Evolutionary conservation across 2,329 filamentous ascomycete species (phyloP).

Genomic region (Biscogniauxia marginata): DNA sequence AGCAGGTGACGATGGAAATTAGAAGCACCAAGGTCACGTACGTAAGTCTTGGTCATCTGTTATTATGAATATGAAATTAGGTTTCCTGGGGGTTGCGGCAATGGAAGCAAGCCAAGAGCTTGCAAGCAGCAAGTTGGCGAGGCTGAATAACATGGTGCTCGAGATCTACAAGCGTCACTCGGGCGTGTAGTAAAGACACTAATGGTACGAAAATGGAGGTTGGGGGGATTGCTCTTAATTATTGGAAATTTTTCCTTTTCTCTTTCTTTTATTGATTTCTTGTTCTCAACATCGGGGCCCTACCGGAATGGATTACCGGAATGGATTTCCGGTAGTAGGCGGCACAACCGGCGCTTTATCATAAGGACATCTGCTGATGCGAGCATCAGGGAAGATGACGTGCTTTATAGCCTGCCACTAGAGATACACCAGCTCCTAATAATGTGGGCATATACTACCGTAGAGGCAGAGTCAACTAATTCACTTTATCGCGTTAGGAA

Average conservation of each 20-base stretch:
- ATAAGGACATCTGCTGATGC: background rate
- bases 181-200: background rate
- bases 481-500: too few species aligned
- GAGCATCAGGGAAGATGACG: background rate
- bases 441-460: too few species aligned
- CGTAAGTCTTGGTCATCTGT: slow-evolving; percentile 60
- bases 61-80: slow-evolving; percentile 58
- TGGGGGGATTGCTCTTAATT: background rate
- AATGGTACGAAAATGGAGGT: background rate
- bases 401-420: background rate
- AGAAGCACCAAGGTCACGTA: slow-evolving; percentile 40
- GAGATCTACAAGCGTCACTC: background rate
- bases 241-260: background rate
- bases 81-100: slow-evolving; percentile 11
- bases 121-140: background rate
- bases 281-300: too few species aligned
- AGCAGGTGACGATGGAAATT: background rate
- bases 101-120: background rate
- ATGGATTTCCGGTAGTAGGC: background rate
- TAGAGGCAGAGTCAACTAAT: too few species aligned
- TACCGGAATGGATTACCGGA: background rate
- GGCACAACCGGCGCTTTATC: background rate
- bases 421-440: background rate
- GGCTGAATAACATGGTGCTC: background rate
- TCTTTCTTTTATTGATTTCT: background rate